Evolutionary conservation across 331 rosid genomes (phyloP).

Genomic region (Ulmus americana): DNA sequence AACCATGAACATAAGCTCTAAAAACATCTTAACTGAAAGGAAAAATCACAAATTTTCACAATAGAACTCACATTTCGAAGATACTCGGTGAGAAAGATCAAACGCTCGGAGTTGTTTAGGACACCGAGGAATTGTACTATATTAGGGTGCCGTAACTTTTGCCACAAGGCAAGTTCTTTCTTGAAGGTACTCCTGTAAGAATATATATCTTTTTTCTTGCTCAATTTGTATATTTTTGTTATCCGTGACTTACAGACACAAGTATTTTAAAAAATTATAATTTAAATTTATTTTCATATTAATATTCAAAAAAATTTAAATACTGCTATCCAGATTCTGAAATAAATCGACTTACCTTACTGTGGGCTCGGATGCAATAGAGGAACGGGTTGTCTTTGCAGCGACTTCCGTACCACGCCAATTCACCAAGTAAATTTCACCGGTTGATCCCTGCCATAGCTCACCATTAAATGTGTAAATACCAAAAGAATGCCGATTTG

Average conservation of each 20-base stretch:
- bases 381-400: slow-evolving; percentile 30
- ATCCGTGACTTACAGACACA: too few relatives aligned
- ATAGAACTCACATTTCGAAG: slow-evolving; percentile 19
- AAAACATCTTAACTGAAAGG: not conserved
- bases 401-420: slow-evolving; percentile 33
- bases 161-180: slow-evolving; percentile 32
- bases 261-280: too few relatives aligned
- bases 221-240: too few relatives aligned
- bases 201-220: too few relatives aligned
- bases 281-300: too few relatives aligned
- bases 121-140: slow-evolving; percentile 33
- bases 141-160: slow-evolving; percentile 31
- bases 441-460: slow-evolving; percentile 23
- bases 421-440: slow-evolving; percentile 25
- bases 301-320: too few relatives aligned
- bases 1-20: not conserved
- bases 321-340: too few relatives aligned
- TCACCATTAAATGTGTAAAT: not conserved
- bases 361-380: slow-evolving; percentile 15
- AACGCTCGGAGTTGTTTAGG: slow-evolving; percentile 21
- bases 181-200: slow-evolving; percentile 13
- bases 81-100: slow-evolving; percentile 30
- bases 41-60: not conserved
- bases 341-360: slow-evolving; percentile 18
- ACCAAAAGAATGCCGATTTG: not conserved